Base-by-base conservation (phyloP, 164 flowering plant genomes). In the Tetrastigma voinierianum region DNA sequence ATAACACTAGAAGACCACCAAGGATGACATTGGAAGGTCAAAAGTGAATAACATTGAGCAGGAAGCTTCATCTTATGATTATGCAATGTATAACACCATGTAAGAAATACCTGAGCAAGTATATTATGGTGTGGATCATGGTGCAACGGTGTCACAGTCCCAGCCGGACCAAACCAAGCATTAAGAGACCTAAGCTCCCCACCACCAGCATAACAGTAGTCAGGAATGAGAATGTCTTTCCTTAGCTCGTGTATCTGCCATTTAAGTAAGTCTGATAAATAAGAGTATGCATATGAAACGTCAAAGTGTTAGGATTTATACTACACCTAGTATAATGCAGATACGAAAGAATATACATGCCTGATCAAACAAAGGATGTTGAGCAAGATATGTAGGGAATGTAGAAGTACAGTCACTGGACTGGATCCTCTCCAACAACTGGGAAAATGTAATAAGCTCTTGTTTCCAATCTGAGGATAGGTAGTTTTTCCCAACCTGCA, bases 141-240 rank as follows among this genome's bases (percentile, higher is more conserved):
- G 81, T 95, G 99, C 82, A 95, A 78, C 21, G 99, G 99, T 48
- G 99, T 92, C 46, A 95, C 95, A 0, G 99, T 92, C 53, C 97
- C 95, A 69, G 95, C 80, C 64, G 99, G 99, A 73, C 99, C 99
- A 76, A 92, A 90, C 98, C 99, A 95, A 68, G 98, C 94, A 83
- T 95, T 93, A 40, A 95, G 74, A 51, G 99, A 80, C 69, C 84
- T 86, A 23, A 93, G 82, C 75, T 93, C 96, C 49, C 98, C 98
- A 45, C 90, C 98, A 68, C 95, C 97, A 74, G 85, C 82, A 81
- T 68, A 90, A 81, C 97, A 90, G 71, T 88, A 93, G 69, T 95
- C 99, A 49, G 99, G 99, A 73, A 87, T 75, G 74, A 80, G 67
- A 66, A 95, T 89, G 69, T 95, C 99, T 69, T 81, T 80, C 51